Conservation (phyloP, 108 stramenopile genomes). For the Cyclotella baltica region DNA sequence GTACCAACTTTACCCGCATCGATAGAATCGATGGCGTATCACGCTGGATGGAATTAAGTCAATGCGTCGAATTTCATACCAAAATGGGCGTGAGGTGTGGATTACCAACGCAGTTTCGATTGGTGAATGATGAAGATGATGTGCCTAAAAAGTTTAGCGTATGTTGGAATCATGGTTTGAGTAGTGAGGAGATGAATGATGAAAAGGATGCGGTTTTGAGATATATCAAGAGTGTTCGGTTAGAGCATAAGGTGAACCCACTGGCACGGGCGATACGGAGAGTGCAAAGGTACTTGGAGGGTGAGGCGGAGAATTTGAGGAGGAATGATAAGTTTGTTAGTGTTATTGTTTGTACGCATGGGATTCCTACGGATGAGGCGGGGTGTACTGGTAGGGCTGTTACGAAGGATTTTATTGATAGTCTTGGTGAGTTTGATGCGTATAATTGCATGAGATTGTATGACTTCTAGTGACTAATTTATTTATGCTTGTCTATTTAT, state of each 20-base stretch:
- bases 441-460: constrained; percentile 42
- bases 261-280: not conserved
- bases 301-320: constrained; percentile 4
- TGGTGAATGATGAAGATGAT: constrained; percentile 19
- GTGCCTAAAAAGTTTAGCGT: not conserved
- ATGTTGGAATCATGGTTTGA: not conserved
- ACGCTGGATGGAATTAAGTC: constrained; percentile 41
- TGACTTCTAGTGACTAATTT: too few relatives aligned
- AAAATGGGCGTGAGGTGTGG: constrained; percentile 23
- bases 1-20: not conserved
- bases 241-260: not conserved
- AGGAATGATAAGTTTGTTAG: constrained; percentile 14
- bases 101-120: constrained; percentile 37
- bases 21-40: not conserved
- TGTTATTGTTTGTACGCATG: constrained; percentile 40
- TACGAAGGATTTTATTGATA: constrained; percentile 19
- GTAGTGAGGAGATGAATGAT: not conserved
- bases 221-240: constrained; percentile 1
- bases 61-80: constrained; percentile 34
- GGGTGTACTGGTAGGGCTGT: not conserved
- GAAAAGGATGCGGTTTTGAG: constrained; percentile 7
- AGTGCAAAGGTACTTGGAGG: not conserved
- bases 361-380: constrained; percentile 23
- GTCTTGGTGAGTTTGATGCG: constrained; percentile 8
- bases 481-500: constrained; percentile 23